A percentile compares a stretch with the other conserved stretches of the same genome.
Conservation (phyloP, 2,329 filamentous ascomycete species). For the Penicillium psychrosexuale region DNA sequence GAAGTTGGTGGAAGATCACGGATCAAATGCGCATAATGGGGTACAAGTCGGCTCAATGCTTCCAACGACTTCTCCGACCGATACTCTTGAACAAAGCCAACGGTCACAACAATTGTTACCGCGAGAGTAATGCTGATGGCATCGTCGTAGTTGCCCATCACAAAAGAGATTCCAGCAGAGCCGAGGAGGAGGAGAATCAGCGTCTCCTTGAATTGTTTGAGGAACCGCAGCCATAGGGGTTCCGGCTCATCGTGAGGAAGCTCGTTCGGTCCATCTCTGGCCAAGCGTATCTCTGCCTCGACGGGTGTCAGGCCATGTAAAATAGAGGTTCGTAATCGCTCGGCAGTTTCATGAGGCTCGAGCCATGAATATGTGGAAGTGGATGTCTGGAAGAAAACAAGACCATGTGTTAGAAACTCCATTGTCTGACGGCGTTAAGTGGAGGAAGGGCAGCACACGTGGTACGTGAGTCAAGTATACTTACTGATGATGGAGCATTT, state of each 20-base stretch:
- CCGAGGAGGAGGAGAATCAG: conserved; percentile 87
- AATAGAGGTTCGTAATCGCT: conserved; percentile 76
- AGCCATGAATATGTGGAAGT: conserved; percentile 60
- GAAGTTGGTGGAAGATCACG: conserved; percentile 49
- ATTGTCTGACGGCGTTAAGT: background rate
- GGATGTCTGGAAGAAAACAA: conserved; percentile 32
- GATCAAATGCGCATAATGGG: conserved; percentile 93
- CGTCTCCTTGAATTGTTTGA: conserved; percentile 96
- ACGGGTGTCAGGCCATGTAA: conserved; percentile 74
- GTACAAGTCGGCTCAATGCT: conserved; percentile 87
- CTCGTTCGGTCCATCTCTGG: conserved; percentile 85
- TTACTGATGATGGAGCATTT: conserved; percentile 35
- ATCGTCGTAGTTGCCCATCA: conserved; percentile 92
- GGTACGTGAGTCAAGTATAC: conserved; percentile 10
- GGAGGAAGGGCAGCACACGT: too few relatives aligned
- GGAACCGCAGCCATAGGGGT: conserved; percentile 88
- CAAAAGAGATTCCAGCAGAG: conserved; percentile 80
- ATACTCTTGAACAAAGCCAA: conserved; percentile 97
- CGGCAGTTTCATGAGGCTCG: conserved; percentile 73
- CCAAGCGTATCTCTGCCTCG: conserved; percentile 75
- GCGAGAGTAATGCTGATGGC: conserved; percentile 93
- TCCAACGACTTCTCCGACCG: conserved; percentile 96
- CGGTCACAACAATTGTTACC: conserved; percentile 93
- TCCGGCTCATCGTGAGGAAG: conserved; percentile 91
- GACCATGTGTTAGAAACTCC: conserved; percentile 14